phyloP scores from a whole-genome alignment of 208 protist genomes.

The Wallacemonas sp. region DNA sequence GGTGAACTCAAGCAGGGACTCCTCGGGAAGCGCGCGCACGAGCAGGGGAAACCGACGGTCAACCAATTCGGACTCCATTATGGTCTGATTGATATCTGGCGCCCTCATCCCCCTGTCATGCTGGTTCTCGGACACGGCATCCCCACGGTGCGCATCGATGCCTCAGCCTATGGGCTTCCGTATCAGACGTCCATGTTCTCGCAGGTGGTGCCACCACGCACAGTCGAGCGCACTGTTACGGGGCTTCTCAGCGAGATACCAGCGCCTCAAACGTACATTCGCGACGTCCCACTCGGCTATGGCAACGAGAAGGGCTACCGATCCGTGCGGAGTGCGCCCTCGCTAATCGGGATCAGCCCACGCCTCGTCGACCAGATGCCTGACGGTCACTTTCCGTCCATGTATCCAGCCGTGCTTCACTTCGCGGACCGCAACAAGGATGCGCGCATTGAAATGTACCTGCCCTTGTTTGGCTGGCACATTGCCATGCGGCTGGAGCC shows the following conservation, averaged over 20 bases:
- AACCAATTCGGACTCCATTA: conserved; percentile 14
- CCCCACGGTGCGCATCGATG: conserved; percentile 7
- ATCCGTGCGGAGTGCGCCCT: neutral
- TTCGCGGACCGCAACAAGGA: conserved; percentile 3
- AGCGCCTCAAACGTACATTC: neutral
- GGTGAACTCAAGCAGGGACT: conserved; percentile 1
- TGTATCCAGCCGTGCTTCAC: neutral
- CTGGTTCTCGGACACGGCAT: conserved; percentile 5
- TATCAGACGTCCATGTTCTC: conserved; percentile 4
- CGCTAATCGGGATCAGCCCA: neutral
- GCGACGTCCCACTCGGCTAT: neutral
- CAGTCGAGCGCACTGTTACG: neutral
- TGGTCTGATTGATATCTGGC: conserved; percentile 14
- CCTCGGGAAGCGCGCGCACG: neutral
- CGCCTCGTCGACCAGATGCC: neutral
- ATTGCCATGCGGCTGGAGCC: conserved; percentile 6
- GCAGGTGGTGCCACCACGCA: neutral
- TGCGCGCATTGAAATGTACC: neutral
- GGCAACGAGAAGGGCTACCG: neutral
- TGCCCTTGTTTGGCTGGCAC: conserved; percentile 8
- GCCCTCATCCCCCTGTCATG: neutral
- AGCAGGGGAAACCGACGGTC: neutral
- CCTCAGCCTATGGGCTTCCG: neutral
- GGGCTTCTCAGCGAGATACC: neutral
- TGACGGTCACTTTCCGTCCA: neutral